Evolutionary conservation across 2,329 filamentous ascomycete species (phyloP).

Genomic region (Xylaria sp.): DNA sequence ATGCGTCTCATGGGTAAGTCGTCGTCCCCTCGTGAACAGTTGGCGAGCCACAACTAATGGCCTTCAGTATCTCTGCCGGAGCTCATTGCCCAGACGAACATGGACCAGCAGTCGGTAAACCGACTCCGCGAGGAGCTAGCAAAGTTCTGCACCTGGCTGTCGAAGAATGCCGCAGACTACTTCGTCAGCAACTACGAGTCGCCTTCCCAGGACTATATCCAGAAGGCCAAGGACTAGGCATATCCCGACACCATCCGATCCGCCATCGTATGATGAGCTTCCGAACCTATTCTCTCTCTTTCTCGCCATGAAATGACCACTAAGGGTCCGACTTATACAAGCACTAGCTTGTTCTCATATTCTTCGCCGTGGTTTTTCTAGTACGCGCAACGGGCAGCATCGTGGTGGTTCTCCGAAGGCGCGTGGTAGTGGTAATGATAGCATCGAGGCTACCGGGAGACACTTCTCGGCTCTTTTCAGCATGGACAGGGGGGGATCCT

Average conservation of each 20-base stretch:
- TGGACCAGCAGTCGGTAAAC: conserved; percentile 89
- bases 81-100: conserved; percentile 94
- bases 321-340: neutral
- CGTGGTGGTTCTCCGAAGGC: neutral
- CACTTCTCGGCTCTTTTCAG: neutral
- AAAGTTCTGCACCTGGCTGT: conserved; percentile 85
- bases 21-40: neutral
- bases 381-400: neutral
- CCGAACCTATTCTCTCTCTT: too few species aligned
- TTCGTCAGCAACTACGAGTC: conserved; percentile 78
- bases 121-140: conserved; percentile 86
- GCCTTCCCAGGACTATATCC: conserved; percentile 70
- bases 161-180: conserved; percentile 74
- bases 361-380: neutral
- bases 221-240: conserved; percentile 55
- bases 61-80: conserved; percentile 82
- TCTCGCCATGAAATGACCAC: too few species aligned
- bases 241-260: neutral
- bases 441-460: neutral
- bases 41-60: conserved; percentile 13
- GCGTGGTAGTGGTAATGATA: too few species aligned
- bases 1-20: conserved; percentile 81
- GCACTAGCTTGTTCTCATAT: neutral
- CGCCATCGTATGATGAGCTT: neutral
- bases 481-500: neutral